Conservation (phyloP, 2,329 filamentous ascomycete species). For the Apiospora hydei region DNA sequence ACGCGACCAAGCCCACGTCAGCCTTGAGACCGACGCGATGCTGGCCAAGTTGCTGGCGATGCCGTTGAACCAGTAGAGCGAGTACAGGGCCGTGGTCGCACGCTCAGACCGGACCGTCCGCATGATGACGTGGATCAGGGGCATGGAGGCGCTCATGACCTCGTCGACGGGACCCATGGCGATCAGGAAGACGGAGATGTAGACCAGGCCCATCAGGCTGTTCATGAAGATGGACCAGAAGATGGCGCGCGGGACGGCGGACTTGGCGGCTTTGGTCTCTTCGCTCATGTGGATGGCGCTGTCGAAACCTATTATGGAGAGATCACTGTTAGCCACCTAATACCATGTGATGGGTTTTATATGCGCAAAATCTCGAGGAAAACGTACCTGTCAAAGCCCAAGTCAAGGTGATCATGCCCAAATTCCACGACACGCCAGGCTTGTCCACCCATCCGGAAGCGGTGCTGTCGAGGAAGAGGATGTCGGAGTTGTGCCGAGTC, state of each 20-base stretch:
- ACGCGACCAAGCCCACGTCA: constrained; percentile 27
- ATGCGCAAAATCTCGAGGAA: not conserved
- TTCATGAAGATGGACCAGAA: constrained; percentile 28
- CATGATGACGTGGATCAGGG: constrained; percentile 22
- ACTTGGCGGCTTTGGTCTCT: constrained; percentile 27
- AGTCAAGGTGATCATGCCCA: constrained; percentile 25
- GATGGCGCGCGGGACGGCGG: constrained; percentile 24
- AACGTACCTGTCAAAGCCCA: constrained; percentile 27
- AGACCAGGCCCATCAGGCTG: constrained; percentile 24
- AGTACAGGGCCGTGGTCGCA: constrained; percentile 14
- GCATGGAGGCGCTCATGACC: constrained; percentile 13
- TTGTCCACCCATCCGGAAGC: constrained; percentile 27
- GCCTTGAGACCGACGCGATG: constrained; percentile 24
- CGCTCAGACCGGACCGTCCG: not conserved
- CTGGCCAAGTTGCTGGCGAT: constrained; percentile 23
- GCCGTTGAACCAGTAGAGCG: constrained; percentile 7
- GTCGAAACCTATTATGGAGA: constrained; percentile 22
- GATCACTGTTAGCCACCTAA: not conserved
- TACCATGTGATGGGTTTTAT: not conserved
- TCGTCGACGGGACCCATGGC: constrained; percentile 26
- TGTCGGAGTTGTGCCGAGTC: constrained; percentile 22
- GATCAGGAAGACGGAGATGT: constrained; percentile 21
- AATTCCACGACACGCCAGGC: constrained; percentile 23
- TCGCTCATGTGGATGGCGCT: constrained; percentile 28
- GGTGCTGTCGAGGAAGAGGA: constrained; percentile 21